Evolutionary conservation across 768 basidiomycete genomes (phyloP), one percentile per base, ranked within the genome.

Genomic region (Galerina marginata): DNA sequence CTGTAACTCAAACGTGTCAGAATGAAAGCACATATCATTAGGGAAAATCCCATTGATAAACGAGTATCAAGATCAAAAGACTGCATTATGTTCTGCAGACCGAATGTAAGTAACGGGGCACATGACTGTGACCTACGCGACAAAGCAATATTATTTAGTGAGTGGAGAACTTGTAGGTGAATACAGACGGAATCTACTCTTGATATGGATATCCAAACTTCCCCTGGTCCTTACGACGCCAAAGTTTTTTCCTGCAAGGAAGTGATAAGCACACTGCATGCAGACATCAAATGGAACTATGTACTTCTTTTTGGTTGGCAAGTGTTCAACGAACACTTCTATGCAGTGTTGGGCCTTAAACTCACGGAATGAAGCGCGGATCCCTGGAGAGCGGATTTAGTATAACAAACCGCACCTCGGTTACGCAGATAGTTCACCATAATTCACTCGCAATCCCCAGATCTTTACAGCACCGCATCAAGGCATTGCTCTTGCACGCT

Each of bases 381-480:
- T 99, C 96, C 95, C 93, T 95, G 63, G 25, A 20, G 9, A 38
- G 20, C 25, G 7, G 15, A 4, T 15, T 29, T 26, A 10, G 2
- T 37, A 23, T 26, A 29, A 33, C 0, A 33, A 45, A 42, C 12
- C 16, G 47, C 15, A 39, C 40, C 15, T 53, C 40, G 6, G 16
- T 11, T 16, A 11, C 10, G 9, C 45, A 64, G 50, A n/a, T 16
- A 33, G 15, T 83, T 61, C 65, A 95, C 95, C 96, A 98, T 23
- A 99, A 86, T 75, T 98, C 96, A 73, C 94, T 95, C 0, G 96
- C 96, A 65, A 99, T 83, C 10, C 96, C 96, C 42, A 99, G 78
- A 70, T 99, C 96, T 71, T 99, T 99, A 78, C 93, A 95, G 74
- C 96, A 98, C 36, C 96, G 82, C 96, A 98, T 97, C 33, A 99